phyloP scores from a whole-genome alignment of 129 eudicot species.

The Helianthus tuberosus region DNA sequence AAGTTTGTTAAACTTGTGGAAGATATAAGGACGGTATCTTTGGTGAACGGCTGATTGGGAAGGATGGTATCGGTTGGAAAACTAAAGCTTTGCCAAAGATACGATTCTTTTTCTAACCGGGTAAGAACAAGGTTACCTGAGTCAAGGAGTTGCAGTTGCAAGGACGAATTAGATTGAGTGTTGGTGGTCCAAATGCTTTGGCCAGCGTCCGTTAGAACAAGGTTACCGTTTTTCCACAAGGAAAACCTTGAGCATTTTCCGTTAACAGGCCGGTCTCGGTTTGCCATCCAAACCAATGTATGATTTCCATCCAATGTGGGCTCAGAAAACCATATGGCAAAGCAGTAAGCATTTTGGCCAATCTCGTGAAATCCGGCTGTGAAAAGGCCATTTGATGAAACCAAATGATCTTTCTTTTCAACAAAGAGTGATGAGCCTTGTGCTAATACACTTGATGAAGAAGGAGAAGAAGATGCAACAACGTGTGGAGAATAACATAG shows the following conservation, averaged over 20 bases:
- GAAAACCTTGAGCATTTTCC: constrained; percentile 27
- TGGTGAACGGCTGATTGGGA: constrained; percentile 36
- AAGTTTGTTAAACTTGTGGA: constrained; percentile 18
- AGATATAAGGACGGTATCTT: constrained; percentile 15
- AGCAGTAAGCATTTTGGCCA: constrained; percentile 41
- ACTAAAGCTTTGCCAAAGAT: constrained; percentile 46
- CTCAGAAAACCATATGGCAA: constrained; percentile 39
- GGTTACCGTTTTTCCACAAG: constrained; percentile 29
- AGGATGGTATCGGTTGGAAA: constrained; percentile 48
- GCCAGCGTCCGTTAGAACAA: constrained; percentile 31
- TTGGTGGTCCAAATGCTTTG: constrained; percentile 23
- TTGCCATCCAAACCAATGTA: constrained; percentile 46
- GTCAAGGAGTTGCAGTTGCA: constrained; percentile 16
- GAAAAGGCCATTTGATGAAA: constrained; percentile 29
- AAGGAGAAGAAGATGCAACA: not conserved
- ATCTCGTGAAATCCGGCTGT: constrained; percentile 38
- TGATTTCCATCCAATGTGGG: not conserved
- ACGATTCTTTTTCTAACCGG: not conserved
- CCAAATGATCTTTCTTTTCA: constrained; percentile 13
- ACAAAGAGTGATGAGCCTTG: constrained; percentile 22
- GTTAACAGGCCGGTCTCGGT: constrained; percentile 46
- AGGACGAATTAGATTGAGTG: constrained; percentile 1
- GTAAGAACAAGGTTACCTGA: constrained; percentile 37
- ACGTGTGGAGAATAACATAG: not conserved
- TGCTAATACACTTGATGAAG: not conserved